Base-by-base conservation (phyloP, 352 stramenopile species). In the Phytophthora pini region DNA sequence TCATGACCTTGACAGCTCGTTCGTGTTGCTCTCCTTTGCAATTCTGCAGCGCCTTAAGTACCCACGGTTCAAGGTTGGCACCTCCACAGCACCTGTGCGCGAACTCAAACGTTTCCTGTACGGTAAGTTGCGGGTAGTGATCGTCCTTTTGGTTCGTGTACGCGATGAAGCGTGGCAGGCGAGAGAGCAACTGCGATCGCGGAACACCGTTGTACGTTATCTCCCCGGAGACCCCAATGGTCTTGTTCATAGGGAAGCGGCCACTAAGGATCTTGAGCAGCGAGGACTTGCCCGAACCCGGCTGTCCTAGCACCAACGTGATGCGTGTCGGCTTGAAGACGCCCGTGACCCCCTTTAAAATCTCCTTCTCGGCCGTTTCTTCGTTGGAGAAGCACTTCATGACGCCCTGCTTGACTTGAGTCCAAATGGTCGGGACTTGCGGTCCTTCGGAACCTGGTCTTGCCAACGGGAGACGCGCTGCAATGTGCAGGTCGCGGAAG, bases 81-180 rank as follows among this genome's bases (percentile, higher is more conserved):
- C 72, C 75, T 4, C 52, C 59, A 36, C 63, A 84, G 53, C 77
- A 97, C 47, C 88, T 80, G 68, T 96, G 96, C 3, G 95, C 87
- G 68, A 99, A 98, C 40, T 90, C 76, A 38, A 98, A 92, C 3
- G 93, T 99, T 64, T 99, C 95, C 22, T 90, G 70, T 1, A 99
- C 96, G 0, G 93, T 98, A 17, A 98, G 72, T 15, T 79, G 70
- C 13, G 95, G 79, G 38, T 90, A 81, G 78, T 98, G 95, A 32
- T 81, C 57, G 61, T 98, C 95, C n/a, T 82, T 78, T 53, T 89
- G 80, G 51, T 84, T 71, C 2, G 76, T 73, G 46, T 88, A 87
- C 0, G 52, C 54, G 13, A 82, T 75, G 44, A 81, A 70, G 5
- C 72, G 62, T 3, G 77, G 76, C 15, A 87, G 32, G 1, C 53